Evolutionary conservation across 768 basidiomycete genomes (phyloP).

Genomic region (Suillus decipiens): DNA sequence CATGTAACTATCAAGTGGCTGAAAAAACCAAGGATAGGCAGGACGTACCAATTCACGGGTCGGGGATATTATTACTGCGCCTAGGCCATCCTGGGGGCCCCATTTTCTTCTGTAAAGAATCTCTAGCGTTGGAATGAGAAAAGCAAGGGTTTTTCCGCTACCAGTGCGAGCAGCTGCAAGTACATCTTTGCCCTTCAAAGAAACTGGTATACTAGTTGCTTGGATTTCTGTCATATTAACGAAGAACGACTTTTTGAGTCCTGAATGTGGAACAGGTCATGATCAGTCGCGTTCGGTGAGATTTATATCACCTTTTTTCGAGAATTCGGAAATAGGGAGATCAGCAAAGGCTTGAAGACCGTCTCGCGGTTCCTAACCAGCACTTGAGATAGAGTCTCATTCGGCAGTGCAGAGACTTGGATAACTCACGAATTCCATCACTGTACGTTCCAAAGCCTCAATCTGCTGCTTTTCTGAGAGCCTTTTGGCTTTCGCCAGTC

Average conservation of each 20-base stretch:
- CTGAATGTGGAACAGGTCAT: constrained; percentile 39
- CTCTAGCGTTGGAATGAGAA: constrained; percentile 68
- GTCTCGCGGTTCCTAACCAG: constrained; percentile 48
- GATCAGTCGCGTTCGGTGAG: not conserved
- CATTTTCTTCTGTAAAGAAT: constrained; percentile 64
- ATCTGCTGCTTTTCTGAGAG: constrained; percentile 49
- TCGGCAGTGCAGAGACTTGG: not conserved
- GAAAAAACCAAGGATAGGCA: not conserved
- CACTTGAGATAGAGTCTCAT: constrained; percentile 13
- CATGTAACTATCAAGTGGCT: constrained; percentile 1
- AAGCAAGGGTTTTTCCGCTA: constrained; percentile 75
- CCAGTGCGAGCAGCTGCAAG: constrained; percentile 72
- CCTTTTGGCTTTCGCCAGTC: constrained; percentile 41
- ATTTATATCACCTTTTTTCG: constrained; percentile 59
- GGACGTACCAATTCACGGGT: constrained; percentile 83
- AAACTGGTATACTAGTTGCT: constrained; percentile 55
- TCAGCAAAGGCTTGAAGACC: constrained; percentile 61
- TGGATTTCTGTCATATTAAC: constrained; percentile 86
- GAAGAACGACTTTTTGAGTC: constrained; percentile 86
- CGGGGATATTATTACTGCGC: constrained; percentile 91
- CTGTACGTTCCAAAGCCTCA: constrained; percentile 50
- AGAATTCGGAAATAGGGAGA: constrained; percentile 75
- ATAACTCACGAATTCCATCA: constrained; percentile 49
- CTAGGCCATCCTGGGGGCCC: constrained; percentile 75
- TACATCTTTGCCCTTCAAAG: constrained; percentile 64